Base-by-base conservation (phyloP, 805 yeast species). In the Zygosaccharomyces kombuchaensis region DNA sequence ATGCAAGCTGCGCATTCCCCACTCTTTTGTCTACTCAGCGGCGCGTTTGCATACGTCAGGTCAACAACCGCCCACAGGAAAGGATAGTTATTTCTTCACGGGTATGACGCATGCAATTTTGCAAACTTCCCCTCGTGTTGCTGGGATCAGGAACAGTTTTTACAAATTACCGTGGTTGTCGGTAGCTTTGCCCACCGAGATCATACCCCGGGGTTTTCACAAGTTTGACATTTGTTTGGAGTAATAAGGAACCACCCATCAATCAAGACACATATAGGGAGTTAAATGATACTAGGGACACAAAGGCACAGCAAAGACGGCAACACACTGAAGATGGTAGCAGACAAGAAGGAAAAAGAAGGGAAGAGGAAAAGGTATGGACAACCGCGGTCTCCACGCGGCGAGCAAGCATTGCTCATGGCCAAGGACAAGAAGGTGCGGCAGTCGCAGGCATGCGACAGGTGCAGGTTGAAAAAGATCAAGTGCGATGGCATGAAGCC, bases 381-480 rank as follows among this genome's bases (percentile, higher is more conserved):
- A 10, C 50, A 45, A 17, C 52, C 53, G 13, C 37, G 47, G 12
- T 37, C 50, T 9, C 54, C 53, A 19, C 44, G 36, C 14, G 57
- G 54, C 58, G 59, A 51, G 47, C 57, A 36, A 51, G 52, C 42
- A 54, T 53, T 64, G 46, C 38, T 48, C 43, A 32, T 55, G 40
- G 44, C 53, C 41, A 49, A 60, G 73, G 4, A 62, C 25, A 44
- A 44, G 30, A 46, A 44, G 32, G 34, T 48, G 27, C 52, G 91
- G 50, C 81, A 82, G 2, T 76, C 84, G 1, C 93, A 85, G 62
- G 93, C 93, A 2, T 85, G 95, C 66, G 93, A 85, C 62, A 69
- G 93, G 27, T 85, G 93, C 56, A 70, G 91, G 36, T 78, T 82
- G 52, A 82, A 86, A 54, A 85, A 84, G 65, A 82, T 84, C 51